Conservation (phyloP, 2,329 filamentous ascomycete genomes). For the Neopestalotiopsis sp. region DNA sequence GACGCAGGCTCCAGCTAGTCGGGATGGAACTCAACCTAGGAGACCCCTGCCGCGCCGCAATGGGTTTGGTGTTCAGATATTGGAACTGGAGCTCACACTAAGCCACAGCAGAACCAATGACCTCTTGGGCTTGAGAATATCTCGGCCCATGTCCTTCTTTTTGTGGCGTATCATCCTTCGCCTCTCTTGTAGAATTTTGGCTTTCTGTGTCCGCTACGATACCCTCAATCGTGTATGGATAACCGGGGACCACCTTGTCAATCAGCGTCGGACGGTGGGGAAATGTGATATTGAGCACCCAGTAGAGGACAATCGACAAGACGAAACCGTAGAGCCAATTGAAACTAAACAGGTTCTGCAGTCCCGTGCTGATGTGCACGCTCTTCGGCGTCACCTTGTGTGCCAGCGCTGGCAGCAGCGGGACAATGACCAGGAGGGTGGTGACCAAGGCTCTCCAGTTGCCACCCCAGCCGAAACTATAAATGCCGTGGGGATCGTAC, state of each 20-base stretch:
- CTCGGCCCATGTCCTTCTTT: not conserved
- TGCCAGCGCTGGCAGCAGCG: slow-evolving; percentile 39
- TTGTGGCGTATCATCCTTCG: not conserved
- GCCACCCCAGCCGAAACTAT: slow-evolving; percentile 36
- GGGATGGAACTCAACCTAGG: no score
- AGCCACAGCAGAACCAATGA: not conserved
- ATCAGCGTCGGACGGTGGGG: slow-evolving; percentile 30
- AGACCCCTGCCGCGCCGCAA: no score
- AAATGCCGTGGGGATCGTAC: slow-evolving; percentile 42
- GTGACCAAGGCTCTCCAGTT: slow-evolving; percentile 40
- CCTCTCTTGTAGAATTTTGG: not conserved
- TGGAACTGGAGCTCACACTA: not conserved
- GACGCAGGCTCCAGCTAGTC: no score
- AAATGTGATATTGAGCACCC: slow-evolving; percentile 26
- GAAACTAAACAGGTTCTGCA: slow-evolving; percentile 34
- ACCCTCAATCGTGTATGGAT: slow-evolving; percentile 21
- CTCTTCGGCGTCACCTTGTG: slow-evolving; percentile 30
- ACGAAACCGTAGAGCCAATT: slow-evolving; percentile 39
- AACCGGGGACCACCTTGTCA: slow-evolving; percentile 25
- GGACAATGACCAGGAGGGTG: slow-evolving; percentile 31
- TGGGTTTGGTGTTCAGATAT: no score
- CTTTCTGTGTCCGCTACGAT: slow-evolving; percentile 22
- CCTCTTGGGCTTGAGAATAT: not conserved
- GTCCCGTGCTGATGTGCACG: slow-evolving; percentile 29
- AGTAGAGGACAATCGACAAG: slow-evolving; percentile 28